Evolutionary conservation across 805 yeast genomes (phyloP).

Genomic region (Pichia ethanolica): DNA sequence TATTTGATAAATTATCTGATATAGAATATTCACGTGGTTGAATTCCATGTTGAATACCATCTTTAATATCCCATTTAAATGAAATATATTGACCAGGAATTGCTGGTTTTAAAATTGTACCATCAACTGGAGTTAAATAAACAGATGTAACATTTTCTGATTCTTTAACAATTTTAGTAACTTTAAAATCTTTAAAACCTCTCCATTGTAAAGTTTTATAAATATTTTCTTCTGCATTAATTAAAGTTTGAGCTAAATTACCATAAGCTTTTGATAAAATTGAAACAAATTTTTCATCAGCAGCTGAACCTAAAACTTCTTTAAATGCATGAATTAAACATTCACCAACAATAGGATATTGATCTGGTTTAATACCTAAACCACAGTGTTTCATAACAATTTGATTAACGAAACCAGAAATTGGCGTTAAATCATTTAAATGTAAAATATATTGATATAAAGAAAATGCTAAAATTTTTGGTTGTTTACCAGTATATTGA

Average conservation of each 20-base stretch:
- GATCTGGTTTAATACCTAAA: conserved; percentile 53
- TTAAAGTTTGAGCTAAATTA: conserved; percentile 53
- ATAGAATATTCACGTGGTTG: conserved; percentile 53
- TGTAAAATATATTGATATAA: conserved; percentile 54
- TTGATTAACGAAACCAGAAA: conserved; percentile 46
- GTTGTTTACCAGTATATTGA: conserved; percentile 50
- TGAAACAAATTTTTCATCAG: conserved; percentile 47
- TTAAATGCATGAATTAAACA: conserved; percentile 47
- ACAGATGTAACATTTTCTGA: conserved; percentile 42
- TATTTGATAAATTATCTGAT: conserved; percentile 30
- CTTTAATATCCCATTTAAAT: conserved; percentile 28
- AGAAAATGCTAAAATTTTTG: conserved; percentile 56
- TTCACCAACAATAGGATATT: conserved; percentile 58
- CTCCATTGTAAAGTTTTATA: conserved; percentile 44
- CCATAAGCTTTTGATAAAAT: conserved; percentile 67
- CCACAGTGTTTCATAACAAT: conserved; percentile 64
- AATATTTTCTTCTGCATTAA: conserved; percentile 42
- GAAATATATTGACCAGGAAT: conserved; percentile 42
- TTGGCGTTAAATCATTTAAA: conserved; percentile 50
- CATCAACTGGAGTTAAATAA: conserved; percentile 40
- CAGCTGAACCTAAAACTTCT: conserved; percentile 49
- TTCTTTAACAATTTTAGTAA: conserved; percentile 37
- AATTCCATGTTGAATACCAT: conserved; percentile 24
- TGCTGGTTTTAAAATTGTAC: conserved; percentile 16
- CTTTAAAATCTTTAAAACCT: conserved; percentile 48